Percentiles rank a stretch among this genome's conserved stretches.
These are phyloP conservation scores for Thinopyrum elongatum DNA, from an alignment of 176 grass and related monocot genomes.

Conservation along the genomic window DNA sequence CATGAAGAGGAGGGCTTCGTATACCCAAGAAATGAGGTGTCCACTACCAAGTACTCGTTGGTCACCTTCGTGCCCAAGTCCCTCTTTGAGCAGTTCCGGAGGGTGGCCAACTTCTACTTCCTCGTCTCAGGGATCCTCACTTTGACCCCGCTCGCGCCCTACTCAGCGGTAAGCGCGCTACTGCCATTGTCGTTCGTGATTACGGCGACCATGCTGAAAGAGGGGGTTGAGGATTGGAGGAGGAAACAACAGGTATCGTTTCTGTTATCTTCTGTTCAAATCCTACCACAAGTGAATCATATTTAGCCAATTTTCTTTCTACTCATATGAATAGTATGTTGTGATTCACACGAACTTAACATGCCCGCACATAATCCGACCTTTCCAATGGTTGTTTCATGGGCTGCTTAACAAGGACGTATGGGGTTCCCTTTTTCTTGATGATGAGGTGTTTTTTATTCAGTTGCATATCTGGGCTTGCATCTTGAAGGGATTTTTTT, in stretches of 20 bases:
- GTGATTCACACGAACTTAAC: background rate
- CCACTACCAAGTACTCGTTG: slow-evolving; percentile 78
- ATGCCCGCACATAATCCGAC: background rate
- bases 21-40: slow-evolving; percentile 61
- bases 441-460: background rate
- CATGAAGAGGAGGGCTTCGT: slow-evolving; percentile 33
- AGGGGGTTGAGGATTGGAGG: slow-evolving; percentile 91
- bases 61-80: slow-evolving; percentile 89
- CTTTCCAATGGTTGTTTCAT: slow-evolving; percentile 4
- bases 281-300: background rate
- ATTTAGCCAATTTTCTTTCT: slow-evolving; percentile 2
- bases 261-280: background rate
- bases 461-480: background rate
- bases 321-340: background rate
- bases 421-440: slow-evolving; percentile 7
- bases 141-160: slow-evolving; percentile 70
- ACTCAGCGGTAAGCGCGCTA: slow-evolving; percentile 65
- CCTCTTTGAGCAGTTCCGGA: slow-evolving; percentile 98
- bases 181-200: slow-evolving; percentile 69
- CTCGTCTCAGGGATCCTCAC: slow-evolving; percentile 74
- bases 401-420: background rate
- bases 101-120: slow-evolving; percentile 99
- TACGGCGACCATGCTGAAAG: slow-evolving; percentile 85
- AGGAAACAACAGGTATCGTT: slow-evolving; percentile 79
- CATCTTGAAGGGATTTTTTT: background rate